Evolutionary conservation across 1,284 basidiomycete species (phyloP).

Genomic region (Papiliotrema flavescens): DNA sequence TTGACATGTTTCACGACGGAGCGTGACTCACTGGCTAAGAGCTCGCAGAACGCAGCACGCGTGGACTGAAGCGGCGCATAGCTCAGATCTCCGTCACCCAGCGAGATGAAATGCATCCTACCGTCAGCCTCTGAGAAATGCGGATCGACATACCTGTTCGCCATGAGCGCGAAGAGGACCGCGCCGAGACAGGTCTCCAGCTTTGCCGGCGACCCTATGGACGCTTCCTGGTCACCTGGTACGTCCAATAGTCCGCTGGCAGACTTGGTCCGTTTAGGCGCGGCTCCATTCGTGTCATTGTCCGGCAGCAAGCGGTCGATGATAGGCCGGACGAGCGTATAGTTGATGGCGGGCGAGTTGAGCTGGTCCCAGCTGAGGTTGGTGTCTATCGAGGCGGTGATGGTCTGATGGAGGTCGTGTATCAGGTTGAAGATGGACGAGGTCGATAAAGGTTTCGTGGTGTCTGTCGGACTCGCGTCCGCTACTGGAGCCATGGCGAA

Average conservation of each 20-base stretch:
- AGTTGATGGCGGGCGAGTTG: conserved; percentile 77
- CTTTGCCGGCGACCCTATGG: not conserved
- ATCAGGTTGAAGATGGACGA: conserved; percentile 37
- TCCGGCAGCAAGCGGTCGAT: conserved; percentile 66
- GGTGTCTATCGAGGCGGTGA: conserved; percentile 56
- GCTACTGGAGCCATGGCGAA: not conserved
- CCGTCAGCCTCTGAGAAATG: conserved; percentile 53
- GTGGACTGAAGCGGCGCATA: conserved; percentile 66
- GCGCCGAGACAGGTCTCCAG: conserved; percentile 9
- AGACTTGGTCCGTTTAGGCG: conserved; percentile 58
- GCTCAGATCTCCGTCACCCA: conserved; percentile 64
- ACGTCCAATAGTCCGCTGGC: not conserved
- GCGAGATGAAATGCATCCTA: conserved; percentile 46
- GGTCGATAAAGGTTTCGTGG: not conserved
- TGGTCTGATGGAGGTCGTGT: conserved; percentile 37
- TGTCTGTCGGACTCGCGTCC: not conserved
- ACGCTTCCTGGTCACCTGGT: not conserved
- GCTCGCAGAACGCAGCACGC: conserved; percentile 74
- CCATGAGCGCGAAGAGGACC: conserved; percentile 39
- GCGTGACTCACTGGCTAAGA: conserved; percentile 71
- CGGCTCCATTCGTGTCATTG: not conserved
- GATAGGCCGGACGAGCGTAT: conserved; percentile 72
- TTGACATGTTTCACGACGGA: too few species aligned
- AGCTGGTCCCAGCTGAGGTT: conserved; percentile 79
- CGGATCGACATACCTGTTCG: conserved; percentile 33